These are phyloP conservation scores for Saccharomyces eubayanus DNA, from an alignment of 805 yeast genomes.

Conservation along the genomic window DNA sequence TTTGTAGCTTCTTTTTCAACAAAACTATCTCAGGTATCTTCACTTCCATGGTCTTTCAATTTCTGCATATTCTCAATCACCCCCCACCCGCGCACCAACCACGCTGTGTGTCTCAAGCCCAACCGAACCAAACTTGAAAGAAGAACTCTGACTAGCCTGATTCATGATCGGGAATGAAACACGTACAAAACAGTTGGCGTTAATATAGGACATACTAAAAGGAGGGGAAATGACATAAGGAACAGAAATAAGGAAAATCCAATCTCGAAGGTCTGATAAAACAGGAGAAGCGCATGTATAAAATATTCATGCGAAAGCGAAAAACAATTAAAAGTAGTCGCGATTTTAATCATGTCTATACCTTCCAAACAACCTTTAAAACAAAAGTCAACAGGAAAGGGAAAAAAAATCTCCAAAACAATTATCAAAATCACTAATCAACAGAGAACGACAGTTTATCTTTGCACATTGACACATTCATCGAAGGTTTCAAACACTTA, in stretches of 20 bases:
- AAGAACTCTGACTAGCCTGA: background rate
- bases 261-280: background rate
- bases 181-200: background rate
- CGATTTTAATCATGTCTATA: background rate
- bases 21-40: background rate
- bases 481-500: constrained; percentile 11
- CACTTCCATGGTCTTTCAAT: background rate
- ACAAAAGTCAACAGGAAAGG: background rate
- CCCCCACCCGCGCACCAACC: background rate
- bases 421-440: background rate
- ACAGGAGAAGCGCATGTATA: background rate
- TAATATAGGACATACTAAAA: background rate
- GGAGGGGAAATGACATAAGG: background rate
- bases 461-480: constrained; percentile 34
- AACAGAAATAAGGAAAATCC: background rate
- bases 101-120: background rate
- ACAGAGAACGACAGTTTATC: constrained; percentile 7
- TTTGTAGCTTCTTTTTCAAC: background rate
- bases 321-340: background rate
- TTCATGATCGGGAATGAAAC: background rate
- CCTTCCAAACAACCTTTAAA: background rate
- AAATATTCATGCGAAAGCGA: background rate
- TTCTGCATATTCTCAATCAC: background rate
- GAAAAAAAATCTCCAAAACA: background rate
- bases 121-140: background rate